Conservation (phyloP, 345 rosid genomes). For the Boechera retrofracta region DNA sequence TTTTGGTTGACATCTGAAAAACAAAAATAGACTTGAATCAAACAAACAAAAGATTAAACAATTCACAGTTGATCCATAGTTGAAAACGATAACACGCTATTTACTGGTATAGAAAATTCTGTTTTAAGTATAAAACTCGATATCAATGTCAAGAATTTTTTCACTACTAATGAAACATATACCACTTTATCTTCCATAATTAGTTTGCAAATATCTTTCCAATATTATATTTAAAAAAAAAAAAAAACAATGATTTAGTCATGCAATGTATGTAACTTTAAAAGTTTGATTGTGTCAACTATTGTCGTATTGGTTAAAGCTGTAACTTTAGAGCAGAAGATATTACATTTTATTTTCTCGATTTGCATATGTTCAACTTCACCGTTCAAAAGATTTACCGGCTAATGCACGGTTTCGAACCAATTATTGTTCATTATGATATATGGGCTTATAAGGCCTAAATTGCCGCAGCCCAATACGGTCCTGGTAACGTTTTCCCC, state of each 20-base stretch:
- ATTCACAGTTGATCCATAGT: too few species aligned
- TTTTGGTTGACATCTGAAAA: background rate
- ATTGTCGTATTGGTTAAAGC: background rate
- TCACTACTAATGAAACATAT: too few species aligned
- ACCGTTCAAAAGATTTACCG: background rate
- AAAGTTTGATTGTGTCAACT: background rate
- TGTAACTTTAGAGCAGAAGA: background rate
- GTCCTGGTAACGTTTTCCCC: background rate
- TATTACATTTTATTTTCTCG: too few species aligned
- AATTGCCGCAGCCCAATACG: background rate
- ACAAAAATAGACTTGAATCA: background rate
- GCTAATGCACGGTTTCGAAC: background rate
- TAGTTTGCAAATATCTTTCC: too few species aligned
- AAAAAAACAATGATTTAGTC: background rate
- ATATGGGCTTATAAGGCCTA: constrained; percentile 16
- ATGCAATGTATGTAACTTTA: too few species aligned
- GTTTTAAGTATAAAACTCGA: too few species aligned
- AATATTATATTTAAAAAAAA: background rate
- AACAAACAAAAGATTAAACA: too few species aligned
- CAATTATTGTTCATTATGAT: background rate
- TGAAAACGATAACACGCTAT: too few species aligned
- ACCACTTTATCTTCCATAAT: too few species aligned
- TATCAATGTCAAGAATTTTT: too few species aligned
- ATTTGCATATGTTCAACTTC: background rate
- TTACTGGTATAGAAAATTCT: too few species aligned